Evolutionary conservation across 1,284 basidiomycete species (phyloP), one percentile per base, ranked within the genome.

Genomic region (Flammula alnicola): DNA sequence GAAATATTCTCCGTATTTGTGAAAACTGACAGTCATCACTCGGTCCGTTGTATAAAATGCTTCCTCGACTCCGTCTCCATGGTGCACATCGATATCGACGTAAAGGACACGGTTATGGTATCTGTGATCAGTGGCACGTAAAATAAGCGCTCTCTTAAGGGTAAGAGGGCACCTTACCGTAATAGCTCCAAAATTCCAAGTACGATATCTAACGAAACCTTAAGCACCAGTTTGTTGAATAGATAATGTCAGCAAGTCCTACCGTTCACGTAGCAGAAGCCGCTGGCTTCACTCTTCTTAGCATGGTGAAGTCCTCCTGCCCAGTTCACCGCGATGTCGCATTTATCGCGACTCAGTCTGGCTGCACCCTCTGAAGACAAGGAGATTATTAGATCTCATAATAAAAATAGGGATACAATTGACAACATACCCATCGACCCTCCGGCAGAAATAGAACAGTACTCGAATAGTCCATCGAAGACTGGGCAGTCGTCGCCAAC

Each of bases 1-100:
- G 74, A 99, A 99, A 71, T 93, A 99, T 69, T 99, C 97, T 39
- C 97, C 97, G 62, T 98, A 99, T 72, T 99, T 99, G 72, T 99
- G 97, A 72, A 99, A 98, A 60, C 91, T 95, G 65, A 88, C 88
- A 0, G 96, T 98, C 97, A 99, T 99, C 42, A 99, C 97, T 37
- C 97, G 80, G 66, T 99, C 96, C 11, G 97, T 99, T 0, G 95
- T 97, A 69, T 98, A 99, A 69, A 99, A 99, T 0, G 97, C 97
- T 70, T 99, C 97, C 68, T 99, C 97, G 6, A 99, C 97, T 35
- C 97, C 97, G 69, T 99, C 97, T 12, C 97, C 97, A 60, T 99
- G 97, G 68, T 99, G 97, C 0, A 98, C 93, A 65, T 99, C 97
- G 54, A 99, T 97, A 65, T 99, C 97, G 62, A 99, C 95, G 72